phyloP scores from a whole-genome alignment of 306 rosid genomes.

The Corylus americana region DNA sequence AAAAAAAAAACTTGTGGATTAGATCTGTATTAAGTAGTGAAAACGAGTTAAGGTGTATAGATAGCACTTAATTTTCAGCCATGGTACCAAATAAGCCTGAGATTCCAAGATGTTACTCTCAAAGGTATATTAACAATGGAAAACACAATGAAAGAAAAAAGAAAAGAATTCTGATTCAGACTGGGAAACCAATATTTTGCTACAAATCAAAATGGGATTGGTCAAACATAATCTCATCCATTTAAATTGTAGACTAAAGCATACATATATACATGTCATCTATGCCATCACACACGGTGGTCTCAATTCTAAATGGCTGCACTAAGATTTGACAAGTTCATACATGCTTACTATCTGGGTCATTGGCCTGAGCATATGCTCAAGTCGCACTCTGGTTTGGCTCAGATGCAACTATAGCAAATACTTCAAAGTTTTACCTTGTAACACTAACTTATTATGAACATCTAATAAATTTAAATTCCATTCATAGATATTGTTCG shows the following conservation, averaged over 20 bases:
- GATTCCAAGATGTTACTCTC: background rate
- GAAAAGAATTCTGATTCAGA: background rate
- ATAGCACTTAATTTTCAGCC: background rate
- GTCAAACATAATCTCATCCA: background rate
- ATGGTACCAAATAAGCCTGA: background rate
- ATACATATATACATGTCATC: background rate
- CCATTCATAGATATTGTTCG: background rate
- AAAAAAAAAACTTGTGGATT: background rate
- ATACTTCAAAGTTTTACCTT: background rate
- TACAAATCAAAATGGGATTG: background rate
- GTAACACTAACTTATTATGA: background rate
- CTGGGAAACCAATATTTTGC: background rate
- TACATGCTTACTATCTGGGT: background rate
- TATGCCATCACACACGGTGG: background rate
- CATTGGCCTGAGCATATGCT: background rate
- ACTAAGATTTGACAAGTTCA: background rate
- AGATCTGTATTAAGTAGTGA: background rate
- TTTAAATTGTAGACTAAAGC: background rate
- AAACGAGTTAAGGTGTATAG: background rate
- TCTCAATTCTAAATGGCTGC: background rate
- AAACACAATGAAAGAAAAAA: background rate
- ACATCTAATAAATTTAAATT: background rate
- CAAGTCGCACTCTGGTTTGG: background rate
- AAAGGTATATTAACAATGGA: background rate
- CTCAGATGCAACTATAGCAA: background rate